Evolutionary conservation across 306 rosid species (phyloP).

Genomic region (Psophocarpus tetragonolobus): DNA sequence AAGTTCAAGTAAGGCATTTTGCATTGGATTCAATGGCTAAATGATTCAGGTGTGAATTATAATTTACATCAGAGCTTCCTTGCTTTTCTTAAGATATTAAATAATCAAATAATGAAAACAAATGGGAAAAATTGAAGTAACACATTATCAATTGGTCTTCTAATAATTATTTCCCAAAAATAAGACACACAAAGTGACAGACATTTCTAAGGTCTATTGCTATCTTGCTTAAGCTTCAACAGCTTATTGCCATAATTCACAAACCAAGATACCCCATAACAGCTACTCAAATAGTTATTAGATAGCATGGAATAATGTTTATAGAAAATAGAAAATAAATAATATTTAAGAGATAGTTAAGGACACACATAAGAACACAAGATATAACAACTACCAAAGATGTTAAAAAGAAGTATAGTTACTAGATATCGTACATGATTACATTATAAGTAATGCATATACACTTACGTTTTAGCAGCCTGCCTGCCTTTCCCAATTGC

Average conservation of each 20-base stretch:
- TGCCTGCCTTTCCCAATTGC: slow-evolving; percentile 99
- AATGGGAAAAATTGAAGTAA: not conserved
- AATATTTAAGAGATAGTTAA: not conserved
- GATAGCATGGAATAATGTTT: not conserved
- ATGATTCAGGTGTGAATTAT: not conserved
- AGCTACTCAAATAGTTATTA: not conserved
- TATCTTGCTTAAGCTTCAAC: slow-evolving; percentile 9
- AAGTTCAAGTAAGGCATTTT: not conserved
- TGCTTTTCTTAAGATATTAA: not conserved
- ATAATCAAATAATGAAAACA: not conserved
- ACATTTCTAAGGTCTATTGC: not conserved
- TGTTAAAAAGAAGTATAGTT: not conserved
- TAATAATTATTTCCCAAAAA: not conserved
- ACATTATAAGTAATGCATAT: not conserved
- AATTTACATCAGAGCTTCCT: slow-evolving; percentile 1
- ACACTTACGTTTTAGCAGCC: slow-evolving; percentile 95
- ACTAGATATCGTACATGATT: not conserved
- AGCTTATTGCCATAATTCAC: slow-evolving; percentile 9
- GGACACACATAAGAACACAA: not conserved
- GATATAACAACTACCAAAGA: not conserved
- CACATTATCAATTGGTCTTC: not conserved
- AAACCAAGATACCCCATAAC: slow-evolving; percentile 4
- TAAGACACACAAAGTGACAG: not conserved
- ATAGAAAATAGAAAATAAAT: not conserved
- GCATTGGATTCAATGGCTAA: not conserved